phyloP scores from a whole-genome alignment of 495 filamentous ascomycete species.

The Friedmanniomyces simplex region DNA sequence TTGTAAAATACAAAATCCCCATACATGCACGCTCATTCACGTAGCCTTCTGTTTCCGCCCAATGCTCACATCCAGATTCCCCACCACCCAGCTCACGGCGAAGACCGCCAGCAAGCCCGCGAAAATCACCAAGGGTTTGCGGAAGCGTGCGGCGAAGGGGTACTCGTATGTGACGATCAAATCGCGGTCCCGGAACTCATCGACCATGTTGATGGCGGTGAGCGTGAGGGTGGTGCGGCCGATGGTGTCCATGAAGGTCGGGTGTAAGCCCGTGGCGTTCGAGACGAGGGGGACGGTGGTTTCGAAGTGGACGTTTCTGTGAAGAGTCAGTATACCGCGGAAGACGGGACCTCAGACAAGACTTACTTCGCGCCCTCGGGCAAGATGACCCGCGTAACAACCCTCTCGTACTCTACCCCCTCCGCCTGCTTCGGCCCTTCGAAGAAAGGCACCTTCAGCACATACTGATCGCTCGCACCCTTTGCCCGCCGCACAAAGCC shows the following conservation, averaged over 20 bases:
- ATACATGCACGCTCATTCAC: neutral
- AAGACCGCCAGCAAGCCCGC: slow-evolving; percentile 65
- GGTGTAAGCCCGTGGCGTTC: slow-evolving; percentile 51
- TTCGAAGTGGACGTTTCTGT: slow-evolving; percentile 57
- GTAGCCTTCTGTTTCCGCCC: slow-evolving; percentile 25
- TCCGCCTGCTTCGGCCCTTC: slow-evolving; percentile 81
- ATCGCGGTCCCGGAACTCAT: slow-evolving; percentile 72
- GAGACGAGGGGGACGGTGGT: slow-evolving; percentile 48
- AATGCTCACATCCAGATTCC: slow-evolving; percentile 66
- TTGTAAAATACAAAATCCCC: neutral
- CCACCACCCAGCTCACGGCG: slow-evolving; percentile 61
- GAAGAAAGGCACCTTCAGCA: slow-evolving; percentile 92
- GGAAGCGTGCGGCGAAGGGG: slow-evolving; percentile 58
- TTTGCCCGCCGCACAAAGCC: slow-evolving; percentile 57
- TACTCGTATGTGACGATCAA: slow-evolving; percentile 81
- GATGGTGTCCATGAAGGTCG: slow-evolving; percentile 88
- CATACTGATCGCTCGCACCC: slow-evolving; percentile 51
- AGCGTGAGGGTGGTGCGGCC: slow-evolving; percentile 77
- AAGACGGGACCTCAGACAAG: slow-evolving; percentile 15
- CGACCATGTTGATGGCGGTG: slow-evolving; percentile 73
- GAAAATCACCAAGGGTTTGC: slow-evolving; percentile 81
- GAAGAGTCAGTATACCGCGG: neutral
- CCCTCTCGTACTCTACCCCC: slow-evolving; percentile 72
- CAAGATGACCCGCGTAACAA: slow-evolving; percentile 70
- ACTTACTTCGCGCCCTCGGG: slow-evolving; percentile 84